Percentiles rank a stretch among this genome's conserved stretches.
These are phyloP conservation scores for Gymnopus androsaceus DNA, from an alignment of 1,284 basidiomycete species.

Conservation along the genomic window DNA sequence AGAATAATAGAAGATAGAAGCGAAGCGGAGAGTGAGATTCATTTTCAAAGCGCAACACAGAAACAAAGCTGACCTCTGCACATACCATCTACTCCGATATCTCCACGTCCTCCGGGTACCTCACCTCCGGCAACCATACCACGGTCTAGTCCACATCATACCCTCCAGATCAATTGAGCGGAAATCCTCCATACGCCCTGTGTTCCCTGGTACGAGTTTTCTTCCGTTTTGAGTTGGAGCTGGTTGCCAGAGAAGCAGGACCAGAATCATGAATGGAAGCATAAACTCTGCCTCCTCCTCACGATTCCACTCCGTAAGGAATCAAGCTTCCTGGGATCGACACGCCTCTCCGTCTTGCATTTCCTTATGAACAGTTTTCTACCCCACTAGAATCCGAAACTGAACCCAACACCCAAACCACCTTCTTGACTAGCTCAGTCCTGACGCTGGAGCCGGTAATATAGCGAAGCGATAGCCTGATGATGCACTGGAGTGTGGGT, in stretches of 20 bases:
- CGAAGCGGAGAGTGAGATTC: conserved; percentile 14
- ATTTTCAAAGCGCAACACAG: conserved; percentile 29
- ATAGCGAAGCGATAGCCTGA: conserved; percentile 77
- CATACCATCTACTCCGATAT: conserved; percentile 48
- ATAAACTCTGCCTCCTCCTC: conserved; percentile 52
- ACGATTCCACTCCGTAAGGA: conserved; percentile 87
- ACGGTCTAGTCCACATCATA: conserved; percentile 71
- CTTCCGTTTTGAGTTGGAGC: background rate
- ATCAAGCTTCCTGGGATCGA: conserved; percentile 59
- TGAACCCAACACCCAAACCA: conserved; percentile 79
- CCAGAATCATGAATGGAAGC: no score
- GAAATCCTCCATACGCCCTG: conserved; percentile 72
- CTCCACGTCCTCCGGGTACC: conserved; percentile 70
- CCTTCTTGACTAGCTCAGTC: conserved; percentile 87
- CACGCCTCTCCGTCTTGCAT: conserved; percentile 27
- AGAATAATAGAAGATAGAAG: background rate
- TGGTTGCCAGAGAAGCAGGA: conserved; percentile 17
- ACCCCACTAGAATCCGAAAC: no score
- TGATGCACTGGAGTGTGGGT: conserved; percentile 85
- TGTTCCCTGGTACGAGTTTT: conserved; percentile 24
- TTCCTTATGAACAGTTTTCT: conserved; percentile 11
- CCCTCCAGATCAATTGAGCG: conserved; percentile 80
- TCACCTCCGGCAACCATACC: conserved; percentile 67
- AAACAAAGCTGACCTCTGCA: conserved; percentile 44
- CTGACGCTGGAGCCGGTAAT: conserved; percentile 76